These are phyloP conservation scores for Ascochyta pisi DNA, from an alignment of 2,329 filamentous ascomycete genomes.

Conservation along the genomic window DNA sequence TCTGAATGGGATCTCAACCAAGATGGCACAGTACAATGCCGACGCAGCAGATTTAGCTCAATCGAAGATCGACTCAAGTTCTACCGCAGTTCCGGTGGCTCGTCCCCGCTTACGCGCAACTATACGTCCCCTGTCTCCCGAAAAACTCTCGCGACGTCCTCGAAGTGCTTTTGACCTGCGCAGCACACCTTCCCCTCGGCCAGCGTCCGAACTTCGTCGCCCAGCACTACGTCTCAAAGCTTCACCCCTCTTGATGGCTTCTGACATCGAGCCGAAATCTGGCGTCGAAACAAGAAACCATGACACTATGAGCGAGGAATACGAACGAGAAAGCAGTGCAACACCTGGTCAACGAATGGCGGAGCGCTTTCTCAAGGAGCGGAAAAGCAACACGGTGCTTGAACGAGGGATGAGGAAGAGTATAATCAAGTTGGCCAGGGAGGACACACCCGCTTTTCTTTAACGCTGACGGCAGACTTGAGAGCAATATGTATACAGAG, in stretches of 20 bases:
- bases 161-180: conserved; percentile 46
- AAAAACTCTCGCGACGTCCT: conserved; percentile 33
- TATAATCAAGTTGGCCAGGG: neutral
- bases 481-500: neutral
- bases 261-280: conserved; percentile 26
- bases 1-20: conserved; percentile 21
- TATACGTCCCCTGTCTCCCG: conserved; percentile 26
- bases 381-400: conserved; percentile 7
- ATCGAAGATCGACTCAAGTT: conserved; percentile 1
- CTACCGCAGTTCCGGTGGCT: conserved; percentile 8
- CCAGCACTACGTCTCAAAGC: conserved; percentile 10
- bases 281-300: neutral
- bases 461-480: neutral
- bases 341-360: conserved; percentile 41
- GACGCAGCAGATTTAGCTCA: conserved; percentile 10
- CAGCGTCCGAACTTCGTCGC: conserved; percentile 15
- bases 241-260: conserved; percentile 24
- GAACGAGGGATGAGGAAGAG: conserved; percentile 10
- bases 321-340: conserved; percentile 20
- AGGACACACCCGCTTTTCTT: conserved; percentile 20
- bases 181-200: conserved; percentile 5
- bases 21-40: conserved; percentile 23
- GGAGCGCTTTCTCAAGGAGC: conserved; percentile 36
- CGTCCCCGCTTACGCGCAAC: conserved; percentile 26
- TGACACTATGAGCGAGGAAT: neutral